These are phyloP conservation scores for Austroboletus niveus DNA, from an alignment of 1,284 basidiomycete species.

Conservation along the genomic window DNA sequence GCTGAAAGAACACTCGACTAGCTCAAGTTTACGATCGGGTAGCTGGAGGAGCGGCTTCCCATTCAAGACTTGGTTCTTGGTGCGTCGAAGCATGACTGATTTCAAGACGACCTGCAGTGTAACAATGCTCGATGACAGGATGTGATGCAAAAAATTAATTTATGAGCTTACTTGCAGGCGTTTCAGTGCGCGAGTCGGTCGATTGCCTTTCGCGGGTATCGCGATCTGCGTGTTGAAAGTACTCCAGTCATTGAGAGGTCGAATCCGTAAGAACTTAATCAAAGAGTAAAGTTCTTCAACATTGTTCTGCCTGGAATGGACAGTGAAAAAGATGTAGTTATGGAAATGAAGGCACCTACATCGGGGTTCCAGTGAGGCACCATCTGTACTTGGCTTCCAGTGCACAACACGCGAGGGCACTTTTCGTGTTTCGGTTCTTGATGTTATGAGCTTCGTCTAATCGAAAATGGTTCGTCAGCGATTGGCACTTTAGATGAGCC, in stretches of 20 bases:
- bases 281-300: slow-evolving; percentile 90
- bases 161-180: slow-evolving; percentile 61
- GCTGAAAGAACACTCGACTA: slow-evolving; percentile 75
- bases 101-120: slow-evolving; percentile 68
- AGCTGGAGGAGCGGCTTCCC: slow-evolving; percentile 87
- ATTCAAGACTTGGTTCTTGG: slow-evolving; percentile 80
- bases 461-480: neutral
- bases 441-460: slow-evolving; percentile 98
- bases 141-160: neutral
- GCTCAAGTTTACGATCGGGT: slow-evolving; percentile 71
- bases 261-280: slow-evolving; percentile 84
- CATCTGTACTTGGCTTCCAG: slow-evolving; percentile 81
- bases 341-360: slow-evolving; percentile 49
- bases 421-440: slow-evolving; percentile 88
- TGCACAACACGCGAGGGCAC: slow-evolving; percentile 78
- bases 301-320: slow-evolving; percentile 68
- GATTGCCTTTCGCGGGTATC: slow-evolving; percentile 75
- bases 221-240: slow-evolving; percentile 80
- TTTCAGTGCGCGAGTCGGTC: slow-evolving; percentile 76
- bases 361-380: slow-evolving; percentile 90
- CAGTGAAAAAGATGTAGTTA: neutral
- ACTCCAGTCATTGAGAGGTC: slow-evolving; percentile 79
- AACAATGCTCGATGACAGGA: neutral
- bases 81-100: slow-evolving; percentile 88
- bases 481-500: neutral